phyloP scores from a whole-genome alignment of 2,329 filamentous ascomycete genomes.

The Botryotinia convoluta region DNA sequence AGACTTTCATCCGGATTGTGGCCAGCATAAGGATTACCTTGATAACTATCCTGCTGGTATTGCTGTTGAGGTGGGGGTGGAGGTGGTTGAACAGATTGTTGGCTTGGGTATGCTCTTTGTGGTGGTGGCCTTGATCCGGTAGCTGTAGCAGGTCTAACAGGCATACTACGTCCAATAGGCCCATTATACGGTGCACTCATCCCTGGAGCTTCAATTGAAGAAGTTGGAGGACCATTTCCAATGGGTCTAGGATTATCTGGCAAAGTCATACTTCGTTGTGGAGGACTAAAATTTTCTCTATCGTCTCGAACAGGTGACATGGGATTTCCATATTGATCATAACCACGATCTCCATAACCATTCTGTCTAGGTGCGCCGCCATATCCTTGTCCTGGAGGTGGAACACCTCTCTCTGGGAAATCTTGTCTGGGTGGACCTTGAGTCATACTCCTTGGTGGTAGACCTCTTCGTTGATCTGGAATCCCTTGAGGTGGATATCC shows the following conservation, averaged over 20 bases:
- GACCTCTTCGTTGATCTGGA: conserved; percentile 31
- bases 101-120: conserved; percentile 51
- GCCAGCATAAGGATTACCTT: conserved; percentile 29
- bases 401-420: conserved; percentile 11
- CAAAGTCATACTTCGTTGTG: conserved; percentile 61
- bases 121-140: conserved; percentile 52
- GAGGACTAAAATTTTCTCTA: conserved; percentile 49
- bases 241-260: conserved; percentile 46
- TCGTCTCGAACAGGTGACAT: conserved; percentile 25
- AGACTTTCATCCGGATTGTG: conserved; percentile 39
- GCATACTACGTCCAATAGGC: conserved; percentile 45
- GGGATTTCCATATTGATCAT: conserved; percentile 31
- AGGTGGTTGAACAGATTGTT: conserved; percentile 35
- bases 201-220: conserved; percentile 32
- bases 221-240: conserved; percentile 36
- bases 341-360: conserved; percentile 32
- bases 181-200: conserved; percentile 47
- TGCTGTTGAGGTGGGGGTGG: conserved; percentile 26
- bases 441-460: conserved; percentile 23
- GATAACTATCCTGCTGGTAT: conserved; percentile 22
- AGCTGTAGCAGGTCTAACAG: conserved; percentile 55
- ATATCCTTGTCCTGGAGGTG: conserved; percentile 23
- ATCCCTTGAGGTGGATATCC: conserved; percentile 29
- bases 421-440: conserved; percentile 23
- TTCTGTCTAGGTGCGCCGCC: conserved; percentile 27